A percentile compares a stretch with the other conserved stretches of the same genome.
Conservation (phyloP, 2,329 filamentous ascomycete species). For the Apiospora malaysiana region DNA sequence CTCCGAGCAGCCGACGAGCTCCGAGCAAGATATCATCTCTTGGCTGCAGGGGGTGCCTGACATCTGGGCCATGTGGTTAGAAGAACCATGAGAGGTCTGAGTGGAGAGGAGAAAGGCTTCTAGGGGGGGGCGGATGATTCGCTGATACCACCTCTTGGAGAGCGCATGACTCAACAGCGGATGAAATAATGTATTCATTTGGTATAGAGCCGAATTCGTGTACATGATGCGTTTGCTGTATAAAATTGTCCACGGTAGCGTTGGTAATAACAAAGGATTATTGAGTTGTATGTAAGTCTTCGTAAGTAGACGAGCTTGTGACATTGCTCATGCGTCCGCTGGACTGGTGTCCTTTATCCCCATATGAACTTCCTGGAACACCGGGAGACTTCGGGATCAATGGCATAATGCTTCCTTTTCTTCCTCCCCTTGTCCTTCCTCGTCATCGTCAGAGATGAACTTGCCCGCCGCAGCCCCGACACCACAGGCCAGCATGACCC, state of each 20-base stretch:
- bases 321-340: neutral
- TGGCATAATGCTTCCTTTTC: constrained; percentile 5
- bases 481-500: constrained; percentile 18
- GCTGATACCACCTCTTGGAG: too few species aligned
- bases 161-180: too few species aligned
- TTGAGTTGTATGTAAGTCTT: neutral
- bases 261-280: neutral
- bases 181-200: too few species aligned
- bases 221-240: neutral
- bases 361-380: neutral
- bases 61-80: too few species aligned
- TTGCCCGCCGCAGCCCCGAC: constrained; percentile 17
- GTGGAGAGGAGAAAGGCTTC: too few species aligned
- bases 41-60: too few species aligned
- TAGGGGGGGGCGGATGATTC: too few species aligned
- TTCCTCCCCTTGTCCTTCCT: neutral
- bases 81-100: too few species aligned
- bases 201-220: too few species aligned
- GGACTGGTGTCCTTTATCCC: neutral
- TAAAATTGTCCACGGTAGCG: neutral
- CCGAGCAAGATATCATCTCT: too few species aligned
- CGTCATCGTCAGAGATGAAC: neutral
- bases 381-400: neutral
- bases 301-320: neutral
- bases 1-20: too few species aligned